phyloP scores from a whole-genome alignment of 129 eudicot genomes.

The Artemisia annua region DNA sequence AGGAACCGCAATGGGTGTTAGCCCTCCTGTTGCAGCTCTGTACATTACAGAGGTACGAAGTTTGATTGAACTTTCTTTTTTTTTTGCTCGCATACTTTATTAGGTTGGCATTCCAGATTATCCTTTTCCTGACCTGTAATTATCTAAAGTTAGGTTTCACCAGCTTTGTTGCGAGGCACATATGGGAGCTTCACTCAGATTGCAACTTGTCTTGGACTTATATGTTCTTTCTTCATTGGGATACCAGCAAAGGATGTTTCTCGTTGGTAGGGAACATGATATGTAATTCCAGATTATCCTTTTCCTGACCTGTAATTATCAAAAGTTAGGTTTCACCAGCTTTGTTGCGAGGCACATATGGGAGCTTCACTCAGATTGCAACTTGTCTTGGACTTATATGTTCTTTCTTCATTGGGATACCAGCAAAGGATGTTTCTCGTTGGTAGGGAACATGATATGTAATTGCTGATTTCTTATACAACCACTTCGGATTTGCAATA shows the following conservation, averaged over 20 bases:
- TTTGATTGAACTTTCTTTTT: conserved; percentile 2
- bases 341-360: conserved; percentile 87
- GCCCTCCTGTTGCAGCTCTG: conserved; percentile 87
- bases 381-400: conserved; percentile 84
- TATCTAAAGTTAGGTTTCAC: conserved; percentile 64
- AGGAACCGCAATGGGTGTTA: conserved; percentile 79
- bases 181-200: conserved; percentile 87
- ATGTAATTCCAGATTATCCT: conserved; percentile 1
- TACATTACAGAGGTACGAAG: conserved; percentile 76
- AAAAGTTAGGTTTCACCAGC: conserved; percentile 81
- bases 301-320: conserved; percentile 22
- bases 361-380: conserved; percentile 86
- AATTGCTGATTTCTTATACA: neutral
- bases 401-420: conserved; percentile 78
- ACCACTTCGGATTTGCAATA: conserved; percentile 2
- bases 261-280: conserved; percentile 65
- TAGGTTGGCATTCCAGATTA: neutral
- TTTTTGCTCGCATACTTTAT: neutral
- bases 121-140: conserved; percentile 26
- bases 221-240: conserved; percentile 73
- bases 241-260: conserved; percentile 72
- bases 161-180: conserved; percentile 88
- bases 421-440: conserved; percentile 64
- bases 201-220: conserved; percentile 86
- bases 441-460: conserved; percentile 57